Conservation (phyloP, 2,329 filamentous ascomycete species). For the Pseudogymnoascus sp. region DNA sequence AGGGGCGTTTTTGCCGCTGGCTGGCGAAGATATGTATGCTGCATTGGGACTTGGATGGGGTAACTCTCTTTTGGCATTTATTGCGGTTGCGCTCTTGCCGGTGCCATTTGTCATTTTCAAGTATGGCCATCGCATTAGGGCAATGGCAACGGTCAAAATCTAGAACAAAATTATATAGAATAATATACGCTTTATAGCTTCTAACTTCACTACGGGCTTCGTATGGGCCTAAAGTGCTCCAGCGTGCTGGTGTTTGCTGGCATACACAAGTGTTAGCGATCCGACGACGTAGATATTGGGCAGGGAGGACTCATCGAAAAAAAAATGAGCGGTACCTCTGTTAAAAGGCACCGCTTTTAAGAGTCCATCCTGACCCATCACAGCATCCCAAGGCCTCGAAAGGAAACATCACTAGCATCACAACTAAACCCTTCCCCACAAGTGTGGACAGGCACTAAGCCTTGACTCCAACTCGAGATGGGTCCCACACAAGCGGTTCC, state of each 20-base stretch:
- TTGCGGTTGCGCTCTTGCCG: slow-evolving; percentile 35
- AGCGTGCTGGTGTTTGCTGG: not conserved
- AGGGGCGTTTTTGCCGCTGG: slow-evolving; percentile 57
- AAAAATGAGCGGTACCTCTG: not conserved
- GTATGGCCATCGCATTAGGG: slow-evolving; percentile 24
- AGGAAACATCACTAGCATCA: not conserved
- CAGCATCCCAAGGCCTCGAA: not conserved
- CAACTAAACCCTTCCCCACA: slow-evolving; percentile 9
- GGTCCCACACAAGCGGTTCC: slow-evolving; percentile 50
- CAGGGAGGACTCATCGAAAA: not conserved
- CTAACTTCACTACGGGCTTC: not conserved
- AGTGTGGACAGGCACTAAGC: slow-evolving; percentile 72
- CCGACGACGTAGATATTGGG: not conserved
- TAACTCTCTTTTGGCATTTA: slow-evolving; percentile 41
- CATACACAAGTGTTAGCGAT: not conserved
- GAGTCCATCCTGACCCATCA: slow-evolving; percentile 8
- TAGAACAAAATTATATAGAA: not conserved
- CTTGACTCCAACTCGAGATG: slow-evolving; percentile 93
- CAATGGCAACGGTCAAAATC: slow-evolving; percentile 1
- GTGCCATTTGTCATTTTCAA: slow-evolving; percentile 28
- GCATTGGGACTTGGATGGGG: slow-evolving; percentile 45
- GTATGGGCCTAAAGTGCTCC: not conserved
- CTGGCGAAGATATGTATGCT: slow-evolving; percentile 42
- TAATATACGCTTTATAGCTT: not conserved
- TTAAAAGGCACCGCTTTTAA: not conserved